These are phyloP conservation scores for Colletotrichum sp. DNA, from an alignment of 2,329 filamentous ascomycete species.

Conservation along the genomic window DNA sequence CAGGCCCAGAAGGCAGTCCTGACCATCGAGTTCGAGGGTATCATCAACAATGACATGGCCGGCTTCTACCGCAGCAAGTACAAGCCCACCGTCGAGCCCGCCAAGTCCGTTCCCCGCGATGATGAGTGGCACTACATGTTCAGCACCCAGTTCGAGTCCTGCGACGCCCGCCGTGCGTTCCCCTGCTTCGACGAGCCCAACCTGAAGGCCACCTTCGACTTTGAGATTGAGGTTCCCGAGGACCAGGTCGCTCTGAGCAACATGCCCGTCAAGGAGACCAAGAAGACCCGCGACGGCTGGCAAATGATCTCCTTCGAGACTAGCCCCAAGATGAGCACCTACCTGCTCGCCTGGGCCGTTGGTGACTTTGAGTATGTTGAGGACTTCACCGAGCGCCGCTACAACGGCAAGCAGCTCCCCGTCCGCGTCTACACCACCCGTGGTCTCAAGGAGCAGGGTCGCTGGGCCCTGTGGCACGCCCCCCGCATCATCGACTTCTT, in stretches of 20 bases:
- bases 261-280: constrained; percentile 84
- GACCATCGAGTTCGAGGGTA: constrained; percentile 77
- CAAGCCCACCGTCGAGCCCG: constrained; percentile 75
- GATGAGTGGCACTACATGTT: constrained; percentile 76
- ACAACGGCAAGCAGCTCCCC: constrained; percentile 89
- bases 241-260: constrained; percentile 92
- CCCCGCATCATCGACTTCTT: constrained; percentile 96
- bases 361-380: constrained; percentile 98
- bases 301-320: constrained; percentile 81
- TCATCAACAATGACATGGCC: constrained; percentile 89
- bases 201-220: constrained; percentile 94
- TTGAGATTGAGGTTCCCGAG: constrained; percentile 88
- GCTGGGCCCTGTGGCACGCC: constrained; percentile 87
- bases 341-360: constrained; percentile 91
- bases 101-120: constrained; percentile 79
- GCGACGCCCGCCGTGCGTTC: constrained; percentile 92
- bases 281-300: constrained; percentile 65
- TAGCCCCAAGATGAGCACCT: constrained; percentile 90
- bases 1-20: constrained; percentile 70
- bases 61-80: constrained; percentile 96
- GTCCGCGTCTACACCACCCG: constrained; percentile 95
- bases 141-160: constrained; percentile 97
- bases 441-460: constrained; percentile 91
- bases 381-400: constrained; percentile 85
- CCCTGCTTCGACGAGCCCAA: constrained; percentile 99